Evolutionary conservation across 352 stramenopile genomes (phyloP), one percentile per base, ranked within the genome.

Genomic region (Phytopythium aichiense): DNA sequence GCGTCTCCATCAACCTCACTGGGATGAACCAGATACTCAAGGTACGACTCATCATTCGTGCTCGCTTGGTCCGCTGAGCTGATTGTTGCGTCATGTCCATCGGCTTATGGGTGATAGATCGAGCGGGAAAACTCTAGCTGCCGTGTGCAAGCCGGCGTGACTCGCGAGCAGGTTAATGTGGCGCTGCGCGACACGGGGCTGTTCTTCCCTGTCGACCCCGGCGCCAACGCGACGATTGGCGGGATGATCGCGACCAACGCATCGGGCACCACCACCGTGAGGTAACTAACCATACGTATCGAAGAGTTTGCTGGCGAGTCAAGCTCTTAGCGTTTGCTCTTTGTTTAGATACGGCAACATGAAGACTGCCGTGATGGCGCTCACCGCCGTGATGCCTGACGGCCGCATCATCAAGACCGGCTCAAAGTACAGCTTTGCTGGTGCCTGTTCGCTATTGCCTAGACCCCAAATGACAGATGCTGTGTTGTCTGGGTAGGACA

Each of bases 191-290:
- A 85, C 15, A 95, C 88, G 22, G 95, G 94, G 9, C 81, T 98
- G 53, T 95, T 96, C 72, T 99, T 99, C 72, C 83, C 96, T 7
- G 91, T 99, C n/a, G 97, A 99, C 69, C 97, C 97, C 1, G 97
- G 97, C 49, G 95, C 97, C 6, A 97, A 98, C 63, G 97, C 97
- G 9, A 97, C 91, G 18, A 74, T 99, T 23, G 97, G 97, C 25
- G 96, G 96, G n/a, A 99, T 99, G 96, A 81, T 90, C 54, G 79
- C 89, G 8, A 97, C 88, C 33, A 95, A 96, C 51, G 93, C 90
- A 9, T 97, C 88, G 8, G 91, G 91, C 35, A 96, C 88, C 6
- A 97, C 89, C 12, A 96, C 89, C 1, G 91, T 97, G 53, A 81
- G 76, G 65, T 88, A 65, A 45, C 63, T 56, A 9, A 0, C 31